These are phyloP conservation scores for Chlorella sp. DNA, from an alignment of 139 green algal species.

Conservation along the genomic window DNA sequence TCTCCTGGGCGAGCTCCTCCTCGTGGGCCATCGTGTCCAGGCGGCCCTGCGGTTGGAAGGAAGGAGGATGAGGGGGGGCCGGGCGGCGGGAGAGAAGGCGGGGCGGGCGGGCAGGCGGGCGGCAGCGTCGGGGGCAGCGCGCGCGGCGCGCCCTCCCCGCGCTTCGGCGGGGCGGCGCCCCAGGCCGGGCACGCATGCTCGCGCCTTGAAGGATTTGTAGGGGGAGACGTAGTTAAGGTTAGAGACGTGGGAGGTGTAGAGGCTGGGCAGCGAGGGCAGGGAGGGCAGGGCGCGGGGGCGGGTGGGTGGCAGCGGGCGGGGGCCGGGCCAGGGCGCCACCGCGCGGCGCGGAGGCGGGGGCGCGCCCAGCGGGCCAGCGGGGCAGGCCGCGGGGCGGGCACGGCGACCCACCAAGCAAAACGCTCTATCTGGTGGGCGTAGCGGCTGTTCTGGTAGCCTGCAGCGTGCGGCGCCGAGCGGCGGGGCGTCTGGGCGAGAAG, in stretches of 20 bases:
- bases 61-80: no score
- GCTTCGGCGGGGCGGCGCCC: no score
- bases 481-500: no score
- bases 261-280: slow-evolving; percentile 57
- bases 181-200: no score
- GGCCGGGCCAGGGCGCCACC: not conserved
- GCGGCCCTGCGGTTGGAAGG: no score
- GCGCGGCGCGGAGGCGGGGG: not conserved
- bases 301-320: not conserved
- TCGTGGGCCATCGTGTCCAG: slow-evolving; percentile 91
- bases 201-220: slow-evolving; percentile 85
- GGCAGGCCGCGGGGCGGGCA: not conserved
- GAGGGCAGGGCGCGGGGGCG: not conserved
- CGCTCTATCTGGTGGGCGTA: slow-evolving; percentile 87
- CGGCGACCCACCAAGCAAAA: not conserved
- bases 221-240: slow-evolving; percentile 93
- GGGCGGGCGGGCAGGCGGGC: no score
- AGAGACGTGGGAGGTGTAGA: slow-evolving; percentile 96
- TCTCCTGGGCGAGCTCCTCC: slow-evolving; percentile 22
- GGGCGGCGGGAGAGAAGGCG: no score
- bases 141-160: no score
- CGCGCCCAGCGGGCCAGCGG: not conserved
- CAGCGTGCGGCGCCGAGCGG: no score
- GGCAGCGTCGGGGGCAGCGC: no score
- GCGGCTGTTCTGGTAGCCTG: slow-evolving; percentile 91